Conservation (phyloP, 768 basidiomycete genomes). For the Russula griseocarnosa region DNA sequence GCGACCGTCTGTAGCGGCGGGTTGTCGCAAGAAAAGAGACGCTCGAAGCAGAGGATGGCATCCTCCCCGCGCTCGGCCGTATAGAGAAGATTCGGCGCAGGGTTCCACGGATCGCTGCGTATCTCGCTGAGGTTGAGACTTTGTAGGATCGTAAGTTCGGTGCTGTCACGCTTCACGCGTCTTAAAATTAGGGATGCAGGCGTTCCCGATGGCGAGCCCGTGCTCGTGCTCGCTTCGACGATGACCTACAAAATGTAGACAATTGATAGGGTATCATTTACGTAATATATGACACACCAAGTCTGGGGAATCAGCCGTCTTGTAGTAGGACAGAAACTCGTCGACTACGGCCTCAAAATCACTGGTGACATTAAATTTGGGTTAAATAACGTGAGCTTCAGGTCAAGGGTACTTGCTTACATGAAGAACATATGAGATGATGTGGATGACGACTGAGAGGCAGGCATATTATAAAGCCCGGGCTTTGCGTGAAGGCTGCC, state of each 20-base stretch:
- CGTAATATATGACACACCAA: constrained; percentile 12
- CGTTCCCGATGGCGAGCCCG: background rate
- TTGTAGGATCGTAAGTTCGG: constrained; percentile 42
- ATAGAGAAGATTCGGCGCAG: constrained; percentile 45
- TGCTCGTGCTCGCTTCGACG: constrained; percentile 15
- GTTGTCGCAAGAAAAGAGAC: constrained; percentile 43
- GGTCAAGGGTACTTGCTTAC: background rate
- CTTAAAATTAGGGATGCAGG: constrained; percentile 18
- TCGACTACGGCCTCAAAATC: constrained; percentile 27
- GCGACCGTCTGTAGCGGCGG: constrained; percentile 46
- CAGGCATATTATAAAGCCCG: constrained; percentile 17
- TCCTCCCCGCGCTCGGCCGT: constrained; percentile 43
- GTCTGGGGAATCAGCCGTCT: constrained; percentile 4
- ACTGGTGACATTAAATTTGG: background rate
- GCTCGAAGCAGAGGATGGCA: constrained; percentile 45
- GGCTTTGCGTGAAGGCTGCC: background rate
- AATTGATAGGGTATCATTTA: background rate
- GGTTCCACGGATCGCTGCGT: constrained; percentile 54
- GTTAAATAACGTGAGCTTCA: background rate
- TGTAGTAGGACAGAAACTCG: constrained; percentile 24
- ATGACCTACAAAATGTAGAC: constrained; percentile 7
- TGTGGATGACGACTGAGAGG: constrained; percentile 23
- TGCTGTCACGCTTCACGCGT: constrained; percentile 17
- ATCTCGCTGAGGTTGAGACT: constrained; percentile 44
- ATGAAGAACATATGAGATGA: constrained; percentile 22